A percentile compares a stretch with the other conserved stretches of the same genome.
These are phyloP conservation scores for Eutrema heterophyllum DNA, from an alignment of 345 rosid species.

Conservation along the genomic window DNA sequence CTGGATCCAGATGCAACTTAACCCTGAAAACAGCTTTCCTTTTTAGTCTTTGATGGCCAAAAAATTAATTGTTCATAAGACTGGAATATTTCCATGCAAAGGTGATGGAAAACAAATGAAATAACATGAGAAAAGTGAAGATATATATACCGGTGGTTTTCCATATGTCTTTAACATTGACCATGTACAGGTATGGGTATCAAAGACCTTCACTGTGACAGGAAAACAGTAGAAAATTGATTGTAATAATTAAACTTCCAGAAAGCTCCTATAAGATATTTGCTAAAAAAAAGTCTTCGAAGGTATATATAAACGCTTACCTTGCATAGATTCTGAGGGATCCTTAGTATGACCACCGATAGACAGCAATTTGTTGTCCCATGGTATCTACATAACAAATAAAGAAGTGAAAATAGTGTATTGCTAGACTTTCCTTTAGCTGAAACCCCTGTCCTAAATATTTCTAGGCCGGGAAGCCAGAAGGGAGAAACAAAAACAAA, in stretches of 20 bases:
- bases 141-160: slow-evolving; percentile 93
- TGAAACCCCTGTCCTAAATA: slow-evolving; percentile 19
- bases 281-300: background rate
- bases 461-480: slow-evolving; percentile 8
- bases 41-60: background rate
- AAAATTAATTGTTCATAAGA: background rate
- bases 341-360: slow-evolving; percentile 93
- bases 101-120: background rate
- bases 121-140: slow-evolving; percentile 18
- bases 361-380: slow-evolving; percentile 90
- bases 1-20: background rate
- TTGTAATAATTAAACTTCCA: slow-evolving; percentile 1
- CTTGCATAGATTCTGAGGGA: slow-evolving; percentile 84
- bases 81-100: slow-evolving; percentile 13
- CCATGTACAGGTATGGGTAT: slow-evolving; percentile 73
- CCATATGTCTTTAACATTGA: slow-evolving; percentile 91
- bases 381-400: slow-evolving; percentile 58
- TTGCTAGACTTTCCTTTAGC: slow-evolving; percentile 4
- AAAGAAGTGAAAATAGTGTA: slow-evolving; percentile 16
- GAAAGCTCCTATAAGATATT: background rate
- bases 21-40: background rate
- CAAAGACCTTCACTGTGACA: slow-evolving; percentile 79
- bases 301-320: slow-evolving; percentile 32
- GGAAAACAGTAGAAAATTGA: slow-evolving; percentile 16
- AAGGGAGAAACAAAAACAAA: background rate